phyloP scores from a whole-genome alignment of 2,329 filamentous ascomycete species.

The Lasiodiplodia sp. region DNA sequence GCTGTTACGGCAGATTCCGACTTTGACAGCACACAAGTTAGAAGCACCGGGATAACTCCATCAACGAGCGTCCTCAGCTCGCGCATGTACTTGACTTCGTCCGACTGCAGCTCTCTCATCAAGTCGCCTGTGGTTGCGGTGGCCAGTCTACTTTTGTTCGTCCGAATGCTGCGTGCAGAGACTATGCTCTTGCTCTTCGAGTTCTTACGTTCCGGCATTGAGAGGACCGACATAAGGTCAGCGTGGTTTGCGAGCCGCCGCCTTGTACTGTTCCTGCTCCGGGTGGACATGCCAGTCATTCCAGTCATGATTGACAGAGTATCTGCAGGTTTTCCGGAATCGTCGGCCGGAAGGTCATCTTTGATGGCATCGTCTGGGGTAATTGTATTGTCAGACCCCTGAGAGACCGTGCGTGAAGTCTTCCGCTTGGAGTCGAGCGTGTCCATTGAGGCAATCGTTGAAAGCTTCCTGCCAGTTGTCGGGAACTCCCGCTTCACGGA shows the following conservation, averaged over 20 bases:
- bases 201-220: slow-evolving; percentile 63
- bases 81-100: slow-evolving; percentile 86
- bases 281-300: slow-evolving; percentile 35
- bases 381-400: slow-evolving; percentile 25
- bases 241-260: slow-evolving; percentile 88
- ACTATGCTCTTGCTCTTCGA: slow-evolving; percentile 66
- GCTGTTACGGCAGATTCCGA: slow-evolving; percentile 69
- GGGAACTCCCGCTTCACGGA: slow-evolving; percentile 56
- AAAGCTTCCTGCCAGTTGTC: slow-evolving; percentile 62
- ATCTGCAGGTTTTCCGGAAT: slow-evolving; percentile 21
- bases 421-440: slow-evolving; percentile 51
- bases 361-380: slow-evolving; percentile 31
- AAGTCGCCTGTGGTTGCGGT: slow-evolving; percentile 77
- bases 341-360: background rate
- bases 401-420: slow-evolving; percentile 9
- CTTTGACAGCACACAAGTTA: slow-evolving; percentile 82
- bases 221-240: slow-evolving; percentile 92
- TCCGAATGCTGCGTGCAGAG: slow-evolving; percentile 80
- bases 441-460: slow-evolving; percentile 66
- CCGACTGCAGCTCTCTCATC: slow-evolving; percentile 78
- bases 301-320: slow-evolving; percentile 24
- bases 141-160: slow-evolving; percentile 70
- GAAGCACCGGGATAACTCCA: slow-evolving; percentile 89
- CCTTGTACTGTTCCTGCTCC: slow-evolving; percentile 57
- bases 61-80: slow-evolving; percentile 94